These are phyloP conservation scores for Carallia pectinifolia DNA, from an alignment of 345 rosid genomes.

Conservation along the genomic window DNA sequence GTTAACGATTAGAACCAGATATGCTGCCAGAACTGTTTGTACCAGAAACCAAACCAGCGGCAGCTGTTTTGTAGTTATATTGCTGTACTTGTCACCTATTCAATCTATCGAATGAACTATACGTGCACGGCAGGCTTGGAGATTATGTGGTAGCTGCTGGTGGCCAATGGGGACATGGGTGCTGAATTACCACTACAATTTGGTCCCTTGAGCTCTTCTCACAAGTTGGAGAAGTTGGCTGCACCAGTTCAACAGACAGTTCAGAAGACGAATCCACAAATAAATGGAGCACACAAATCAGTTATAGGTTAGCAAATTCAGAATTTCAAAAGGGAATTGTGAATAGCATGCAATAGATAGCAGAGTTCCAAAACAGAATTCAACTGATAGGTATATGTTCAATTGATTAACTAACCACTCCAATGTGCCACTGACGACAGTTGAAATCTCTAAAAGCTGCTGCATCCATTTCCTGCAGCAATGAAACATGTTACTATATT, in stretches of 20 bases:
- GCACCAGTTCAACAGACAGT: slow-evolving; percentile 20
- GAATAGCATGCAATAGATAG: neutral
- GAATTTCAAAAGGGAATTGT: neutral
- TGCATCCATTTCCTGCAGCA: slow-evolving; percentile 84
- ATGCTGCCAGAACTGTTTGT: neutral
- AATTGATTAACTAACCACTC: slow-evolving; percentile 56
- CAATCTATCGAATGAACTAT: slow-evolving; percentile 8
- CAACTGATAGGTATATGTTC: neutral
- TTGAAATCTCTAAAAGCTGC: slow-evolving; percentile 66
- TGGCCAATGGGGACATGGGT: slow-evolving; percentile 45
- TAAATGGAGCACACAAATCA: neutral
- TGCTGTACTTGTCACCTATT: neutral
- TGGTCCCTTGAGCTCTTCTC: slow-evolving; percentile 45
- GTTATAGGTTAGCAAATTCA: neutral
- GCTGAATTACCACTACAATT: slow-evolving; percentile 70
- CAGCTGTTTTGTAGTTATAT: neutral
- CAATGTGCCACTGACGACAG: slow-evolving; percentile 78
- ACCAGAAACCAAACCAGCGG: neutral
- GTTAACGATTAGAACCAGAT: neutral
- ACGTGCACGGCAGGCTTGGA: slow-evolving; percentile 3
- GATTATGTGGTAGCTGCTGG: slow-evolving; percentile 8
- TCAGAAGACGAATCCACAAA: slow-evolving; percentile 12
- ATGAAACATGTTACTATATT: neutral
- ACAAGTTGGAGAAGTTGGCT: slow-evolving; percentile 52
- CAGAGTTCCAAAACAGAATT: too few relatives aligned